phyloP scores from a whole-genome alignment of 1,139 yeast genomes.

The Oligophagozyma castellii region DNA sequence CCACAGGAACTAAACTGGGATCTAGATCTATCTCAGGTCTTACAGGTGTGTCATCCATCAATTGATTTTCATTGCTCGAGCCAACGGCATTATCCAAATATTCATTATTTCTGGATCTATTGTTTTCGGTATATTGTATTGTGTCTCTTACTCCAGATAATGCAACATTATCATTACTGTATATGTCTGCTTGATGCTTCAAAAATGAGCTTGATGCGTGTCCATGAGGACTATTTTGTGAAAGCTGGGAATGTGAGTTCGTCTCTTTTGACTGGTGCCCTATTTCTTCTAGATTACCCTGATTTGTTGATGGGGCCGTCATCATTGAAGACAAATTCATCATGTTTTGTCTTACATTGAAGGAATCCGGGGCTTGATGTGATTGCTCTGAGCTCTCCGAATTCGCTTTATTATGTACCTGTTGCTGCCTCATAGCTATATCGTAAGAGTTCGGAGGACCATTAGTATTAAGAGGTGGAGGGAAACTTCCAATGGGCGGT shows the following conservation, averaged over 20 bases:
- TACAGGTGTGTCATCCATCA: conserved; percentile 32
- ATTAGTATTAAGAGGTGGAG: conserved; percentile 43
- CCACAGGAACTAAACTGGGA: conserved; percentile 71
- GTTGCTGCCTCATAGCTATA: conserved; percentile 6
- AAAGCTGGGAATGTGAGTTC: background rate
- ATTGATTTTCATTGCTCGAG: background rate
- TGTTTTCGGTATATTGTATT: conserved; percentile 1
- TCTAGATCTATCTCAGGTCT: conserved; percentile 34
- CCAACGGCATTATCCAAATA: too few species aligned
- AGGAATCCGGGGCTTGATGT: too few species aligned
- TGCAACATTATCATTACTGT: conserved; percentile 20
- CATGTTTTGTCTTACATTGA: too few species aligned
- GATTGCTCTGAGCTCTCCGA: conserved; percentile 4
- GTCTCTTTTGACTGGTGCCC: background rate
- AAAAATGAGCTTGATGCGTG: background rate
- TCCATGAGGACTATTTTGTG: too few species aligned
- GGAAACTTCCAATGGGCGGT: conserved; percentile 94
- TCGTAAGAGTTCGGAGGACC: too few species aligned
- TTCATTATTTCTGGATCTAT: too few species aligned
- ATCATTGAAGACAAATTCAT: conserved; percentile 3
- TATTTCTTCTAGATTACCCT: background rate
- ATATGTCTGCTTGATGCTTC: background rate
- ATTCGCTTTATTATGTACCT: conserved; percentile 5
- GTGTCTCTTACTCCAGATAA: conserved; percentile 25
- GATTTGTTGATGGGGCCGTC: background rate